Percentiles rank a stretch among this genome's conserved stretches.
phyloP scores from a whole-genome alignment of 2,329 filamentous ascomycete genomes.

The Madurella mycetomatis region DNA sequence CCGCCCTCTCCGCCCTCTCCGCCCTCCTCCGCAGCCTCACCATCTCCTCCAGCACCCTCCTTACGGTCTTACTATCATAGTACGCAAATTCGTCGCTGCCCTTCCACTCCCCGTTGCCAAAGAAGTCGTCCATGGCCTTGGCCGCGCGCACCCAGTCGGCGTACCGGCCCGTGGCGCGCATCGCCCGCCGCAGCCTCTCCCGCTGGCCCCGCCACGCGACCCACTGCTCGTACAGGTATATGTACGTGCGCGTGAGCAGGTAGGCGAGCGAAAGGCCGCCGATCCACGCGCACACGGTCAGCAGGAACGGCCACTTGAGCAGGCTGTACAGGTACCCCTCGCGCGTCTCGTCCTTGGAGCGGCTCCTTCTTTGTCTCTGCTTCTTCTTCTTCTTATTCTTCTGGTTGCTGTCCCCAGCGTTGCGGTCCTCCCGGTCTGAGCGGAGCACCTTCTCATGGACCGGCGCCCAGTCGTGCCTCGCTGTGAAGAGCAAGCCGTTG shows the following conservation, averaged over 20 bases:
- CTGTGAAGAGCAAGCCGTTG: constrained; percentile 64
- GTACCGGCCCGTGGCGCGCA: constrained; percentile 72
- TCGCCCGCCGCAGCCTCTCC: constrained; percentile 63
- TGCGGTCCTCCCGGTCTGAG: constrained; percentile 6
- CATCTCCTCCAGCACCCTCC: constrained; percentile 72
- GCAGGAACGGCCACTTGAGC: constrained; percentile 85
- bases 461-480: constrained; percentile 93
- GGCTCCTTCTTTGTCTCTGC: constrained; percentile 31
- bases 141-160: constrained; percentile 79
- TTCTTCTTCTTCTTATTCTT: constrained; percentile 9
- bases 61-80: constrained; percentile 84
- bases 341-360: constrained; percentile 83
- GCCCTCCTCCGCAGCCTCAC: constrained; percentile 57
- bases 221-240: constrained; percentile 87
- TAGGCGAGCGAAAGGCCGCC: constrained; percentile 68
- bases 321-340: constrained; percentile 88
- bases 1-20: too few relatives aligned
- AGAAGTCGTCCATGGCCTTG: constrained; percentile 69
- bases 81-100: constrained; percentile 72
- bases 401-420: background rate
- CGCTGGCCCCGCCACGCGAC: constrained; percentile 82
- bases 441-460: constrained; percentile 65
- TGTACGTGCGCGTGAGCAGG: constrained; percentile 78
- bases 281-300: constrained; percentile 78
- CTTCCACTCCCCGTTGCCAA: constrained; percentile 79